These are phyloP conservation scores for Psilocybe mexicana DNA, from an alignment of 1,284 basidiomycete species.

Conservation along the genomic window DNA sequence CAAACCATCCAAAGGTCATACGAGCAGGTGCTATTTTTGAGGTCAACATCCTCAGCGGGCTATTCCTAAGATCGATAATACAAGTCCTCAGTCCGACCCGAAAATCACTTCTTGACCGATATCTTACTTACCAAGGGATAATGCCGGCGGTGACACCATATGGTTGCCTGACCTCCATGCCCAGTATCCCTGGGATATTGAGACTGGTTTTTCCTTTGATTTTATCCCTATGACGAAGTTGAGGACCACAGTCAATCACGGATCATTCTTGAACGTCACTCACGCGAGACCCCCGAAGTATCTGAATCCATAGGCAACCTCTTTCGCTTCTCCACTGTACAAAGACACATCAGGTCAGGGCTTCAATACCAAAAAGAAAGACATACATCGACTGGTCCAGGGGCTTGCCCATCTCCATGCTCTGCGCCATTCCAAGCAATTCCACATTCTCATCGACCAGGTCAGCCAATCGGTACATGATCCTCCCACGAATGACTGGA, in stretches of 20 bases:
- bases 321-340: not conserved
- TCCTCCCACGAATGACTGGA: slow-evolving; percentile 55
- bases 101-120: not conserved
- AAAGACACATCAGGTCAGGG: not conserved
- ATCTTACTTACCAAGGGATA: not conserved
- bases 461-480: slow-evolving; percentile 70
- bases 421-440: slow-evolving; percentile 71
- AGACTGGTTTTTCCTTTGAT: slow-evolving; percentile 1
- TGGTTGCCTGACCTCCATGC: slow-evolving; percentile 1
- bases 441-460: slow-evolving; percentile 71
- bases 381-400: not conserved
- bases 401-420: slow-evolving; percentile 51
- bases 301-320: not conserved
- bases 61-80: not conserved
- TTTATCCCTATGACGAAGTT: not conserved
- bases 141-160: not conserved
- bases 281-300: not conserved
- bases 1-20: slow-evolving; percentile 17
- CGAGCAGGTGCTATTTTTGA: slow-evolving; percentile 15
- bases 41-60: not conserved
- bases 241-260: too few relatives aligned
- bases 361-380: not conserved
- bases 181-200: not conserved
- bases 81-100: not conserved
- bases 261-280: not conserved